These are phyloP conservation scores for Priceomyces fermenticarens DNA, from an alignment of 805 yeast genomes.

Conservation along the genomic window DNA sequence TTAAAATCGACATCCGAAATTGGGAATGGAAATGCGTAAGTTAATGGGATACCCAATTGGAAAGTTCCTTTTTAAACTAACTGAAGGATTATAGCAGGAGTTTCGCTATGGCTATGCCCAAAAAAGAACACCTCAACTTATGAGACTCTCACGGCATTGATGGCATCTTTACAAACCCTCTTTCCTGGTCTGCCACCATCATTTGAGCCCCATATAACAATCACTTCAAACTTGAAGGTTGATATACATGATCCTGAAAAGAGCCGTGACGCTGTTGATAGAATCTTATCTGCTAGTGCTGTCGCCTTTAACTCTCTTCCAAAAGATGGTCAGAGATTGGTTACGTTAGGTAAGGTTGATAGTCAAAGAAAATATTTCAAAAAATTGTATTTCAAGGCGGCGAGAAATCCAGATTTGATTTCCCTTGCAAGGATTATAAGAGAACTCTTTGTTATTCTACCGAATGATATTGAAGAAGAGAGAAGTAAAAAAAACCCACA, in stretches of 20 bases:
- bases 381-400: slow-evolving; percentile 50
- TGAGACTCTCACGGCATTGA: slow-evolving; percentile 57
- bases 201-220: slow-evolving; percentile 76
- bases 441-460: slow-evolving; percentile 52
- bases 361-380: slow-evolving; percentile 52
- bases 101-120: slow-evolving; percentile 79
- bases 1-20: too few species aligned
- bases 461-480: slow-evolving; percentile 35
- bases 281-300: slow-evolving; percentile 53
- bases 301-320: slow-evolving; percentile 51
- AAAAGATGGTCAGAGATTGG: slow-evolving; percentile 36
- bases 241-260: slow-evolving; percentile 30
- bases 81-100: slow-evolving; percentile 21
- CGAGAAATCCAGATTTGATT: slow-evolving; percentile 43
- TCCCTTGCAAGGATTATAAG: slow-evolving; percentile 55
- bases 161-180: slow-evolving; percentile 64
- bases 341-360: slow-evolving; percentile 40
- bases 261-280: slow-evolving; percentile 54
- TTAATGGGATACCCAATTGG: too few species aligned
- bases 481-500: slow-evolving; percentile 36
- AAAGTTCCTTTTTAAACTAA: too few species aligned
- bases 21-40: too few species aligned
- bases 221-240: slow-evolving; percentile 58
- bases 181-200: slow-evolving; percentile 64
- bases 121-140: slow-evolving; percentile 48